Conservation (phyloP, 805 yeast species). For the Zygotorulaspora chibaensis region DNA sequence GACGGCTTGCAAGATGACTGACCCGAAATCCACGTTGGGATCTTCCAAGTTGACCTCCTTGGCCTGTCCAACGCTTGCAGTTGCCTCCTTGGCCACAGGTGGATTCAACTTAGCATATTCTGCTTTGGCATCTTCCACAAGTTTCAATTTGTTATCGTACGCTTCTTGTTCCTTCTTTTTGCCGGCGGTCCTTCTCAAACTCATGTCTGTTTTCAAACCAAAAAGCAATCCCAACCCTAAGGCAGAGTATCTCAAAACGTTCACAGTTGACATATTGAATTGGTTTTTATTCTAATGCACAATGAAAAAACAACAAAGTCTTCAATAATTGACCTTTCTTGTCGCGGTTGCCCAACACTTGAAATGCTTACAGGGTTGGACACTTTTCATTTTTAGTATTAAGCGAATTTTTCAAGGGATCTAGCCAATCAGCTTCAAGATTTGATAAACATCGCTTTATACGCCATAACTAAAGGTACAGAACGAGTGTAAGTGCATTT, state of each 20-base stretch:
- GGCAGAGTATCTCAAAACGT: slow-evolving; percentile 86
- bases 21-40: slow-evolving; percentile 82
- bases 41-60: slow-evolving; percentile 72
- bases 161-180: slow-evolving; percentile 54
- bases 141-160: slow-evolving; percentile 61
- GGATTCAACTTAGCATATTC: slow-evolving; percentile 70
- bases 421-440: background rate
- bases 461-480: background rate
- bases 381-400: background rate
- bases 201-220: slow-evolving; percentile 82
- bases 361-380: background rate
- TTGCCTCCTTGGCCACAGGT: slow-evolving; percentile 39
- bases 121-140: slow-evolving; percentile 84
- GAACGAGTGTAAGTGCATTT: too few species aligned
- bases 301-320: too few species aligned
- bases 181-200: slow-evolving; percentile 56
- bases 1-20: slow-evolving; percentile 60
- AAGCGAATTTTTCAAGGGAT: background rate
- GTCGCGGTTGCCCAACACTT: too few species aligned
- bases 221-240: slow-evolving; percentile 82
- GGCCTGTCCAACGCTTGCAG: slow-evolving; percentile 32
- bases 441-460: background rate
- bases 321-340: too few species aligned
- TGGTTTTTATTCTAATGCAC: background rate
- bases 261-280: slow-evolving; percentile 44